Base-by-base conservation (phyloP, 169 alveolate species). In the Cryptosporidium viatorum region DNA sequence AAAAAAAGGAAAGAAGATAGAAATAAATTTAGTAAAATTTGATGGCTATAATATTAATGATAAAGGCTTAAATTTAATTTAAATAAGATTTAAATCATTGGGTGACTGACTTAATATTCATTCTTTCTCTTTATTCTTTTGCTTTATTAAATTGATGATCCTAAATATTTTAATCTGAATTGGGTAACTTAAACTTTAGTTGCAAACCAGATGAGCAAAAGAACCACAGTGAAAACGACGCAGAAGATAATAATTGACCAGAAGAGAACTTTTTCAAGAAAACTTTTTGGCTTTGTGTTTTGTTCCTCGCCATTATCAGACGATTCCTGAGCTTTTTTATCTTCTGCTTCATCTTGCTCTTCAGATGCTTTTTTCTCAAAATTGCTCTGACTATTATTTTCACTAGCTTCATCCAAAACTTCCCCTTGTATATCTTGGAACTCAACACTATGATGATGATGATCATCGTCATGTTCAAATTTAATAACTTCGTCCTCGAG, bases 171-270 rank as follows among this genome's bases (percentile, higher is more conserved):
- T 23, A 4, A 6, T n/a, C 6, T 5, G 5, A 1, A 55, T 21
- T 55, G 18, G 31, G 23, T n/a, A n/a, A 37, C 43, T 45, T 60
- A 80, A 62, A 65, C 89, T 48, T 80, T 80, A 45, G 89, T 80
- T 23, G 89, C 89, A 45, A 80, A 80, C 89, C 89, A 80, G 18
- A 80, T 80, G 70, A 80, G 89, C 33, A 80, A 41, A 33, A 80
- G 67, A 14, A 80, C 75, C 33, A 80, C 68, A 5, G 89, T 80
- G 51, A 80, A 80, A 3, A 80, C 89, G 21, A 80, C 52, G 18
- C 89, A 80, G 48, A 80, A 80, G 26, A 65, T 50, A 6, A 80
- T 80, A 31, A 80, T 80, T 23, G 89, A 80, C 89, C 89, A 80
- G 45, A 80, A 80, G 2, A 80, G 75, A 29, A 80, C 89, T 80